These are phyloP conservation scores for Dovyalis caffra DNA, from an alignment of 345 rosid species.

Conservation along the genomic window DNA sequence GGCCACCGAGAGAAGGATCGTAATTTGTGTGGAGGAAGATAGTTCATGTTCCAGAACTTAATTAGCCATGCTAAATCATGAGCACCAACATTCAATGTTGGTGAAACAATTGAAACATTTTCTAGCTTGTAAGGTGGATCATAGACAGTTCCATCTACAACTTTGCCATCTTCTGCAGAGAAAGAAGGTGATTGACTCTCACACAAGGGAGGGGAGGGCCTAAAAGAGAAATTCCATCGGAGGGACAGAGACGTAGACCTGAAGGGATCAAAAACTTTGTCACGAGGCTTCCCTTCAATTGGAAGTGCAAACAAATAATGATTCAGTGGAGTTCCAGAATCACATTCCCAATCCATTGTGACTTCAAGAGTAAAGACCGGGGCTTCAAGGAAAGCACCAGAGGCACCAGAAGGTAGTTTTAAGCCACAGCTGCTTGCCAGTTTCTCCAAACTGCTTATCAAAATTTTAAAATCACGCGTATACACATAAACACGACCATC, in stretches of 20 bases:
- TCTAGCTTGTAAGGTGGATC: conserved; percentile 44
- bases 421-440: conserved; percentile 57
- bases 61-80: conserved; percentile 93
- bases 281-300: conserved; percentile 73
- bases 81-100: conserved; percentile 78
- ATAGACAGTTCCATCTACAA: conserved; percentile 29
- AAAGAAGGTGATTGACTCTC: conserved; percentile 46
- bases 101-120: conserved; percentile 40
- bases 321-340: conserved; percentile 81
- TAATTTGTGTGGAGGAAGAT: conserved; percentile 90
- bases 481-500: conserved; percentile 79
- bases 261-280: conserved; percentile 83
- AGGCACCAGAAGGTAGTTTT: conserved; percentile 52
- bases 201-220: conserved; percentile 41
- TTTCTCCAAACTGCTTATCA: conserved; percentile 85
- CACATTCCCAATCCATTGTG: conserved; percentile 91
- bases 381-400: conserved; percentile 68
- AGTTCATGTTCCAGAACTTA: conserved; percentile 82
- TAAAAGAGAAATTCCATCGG: conserved; percentile 81
- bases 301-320: conserved; percentile 95
- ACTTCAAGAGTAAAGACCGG: conserved; percentile 82
- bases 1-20: conserved; percentile 90
- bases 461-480: conserved; percentile 76
- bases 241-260: conserved; percentile 95
- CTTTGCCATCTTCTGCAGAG: conserved; percentile 33